Percentiles rank a stretch among this genome's conserved stretches.
Evolutionary conservation across 176 grass and related monocot genomes (phyloP).

Genomic region (Avena sativa): DNA sequence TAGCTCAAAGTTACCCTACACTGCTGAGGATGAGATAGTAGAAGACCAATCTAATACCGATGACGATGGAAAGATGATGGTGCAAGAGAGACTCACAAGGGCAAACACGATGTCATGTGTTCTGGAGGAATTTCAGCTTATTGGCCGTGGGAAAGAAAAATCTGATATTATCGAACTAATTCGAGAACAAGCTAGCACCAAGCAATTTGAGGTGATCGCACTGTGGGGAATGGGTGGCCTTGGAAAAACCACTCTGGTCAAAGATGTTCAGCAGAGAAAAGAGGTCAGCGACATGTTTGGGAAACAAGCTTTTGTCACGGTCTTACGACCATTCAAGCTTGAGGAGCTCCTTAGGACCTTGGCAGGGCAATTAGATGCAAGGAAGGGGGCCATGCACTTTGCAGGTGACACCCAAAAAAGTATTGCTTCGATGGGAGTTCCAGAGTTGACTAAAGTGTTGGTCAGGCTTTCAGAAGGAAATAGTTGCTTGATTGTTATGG

Average conservation of each 20-base stretch:
- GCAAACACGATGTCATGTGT: not conserved
- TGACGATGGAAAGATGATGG: not conserved
- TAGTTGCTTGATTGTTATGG: not conserved
- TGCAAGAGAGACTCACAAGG: not conserved
- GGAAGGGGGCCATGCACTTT: not conserved
- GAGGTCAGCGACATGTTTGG: not conserved
- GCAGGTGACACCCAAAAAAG: not conserved
- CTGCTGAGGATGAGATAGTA: not conserved
- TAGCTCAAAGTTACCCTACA: not conserved
- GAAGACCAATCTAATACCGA: not conserved
- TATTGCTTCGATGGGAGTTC: not conserved
- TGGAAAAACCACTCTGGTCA: not conserved
- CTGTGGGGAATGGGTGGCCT: not conserved
- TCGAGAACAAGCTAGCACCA: not conserved
- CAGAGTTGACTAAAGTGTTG: not conserved
- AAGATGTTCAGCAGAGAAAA: not conserved
- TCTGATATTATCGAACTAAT: not conserved
- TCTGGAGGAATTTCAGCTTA: not conserved
- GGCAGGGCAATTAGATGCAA: not conserved
- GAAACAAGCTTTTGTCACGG: not conserved
- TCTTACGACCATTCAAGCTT: not conserved
- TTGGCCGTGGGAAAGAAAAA: not conserved
- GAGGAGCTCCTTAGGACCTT: not conserved
- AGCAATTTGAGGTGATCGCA: not conserved
- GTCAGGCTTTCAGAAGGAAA: not conserved